A percentile compares a stretch with the other conserved stretches of the same genome.
Conservation (phyloP, 257 asterid species). For the Solanum neorickii region DNA sequence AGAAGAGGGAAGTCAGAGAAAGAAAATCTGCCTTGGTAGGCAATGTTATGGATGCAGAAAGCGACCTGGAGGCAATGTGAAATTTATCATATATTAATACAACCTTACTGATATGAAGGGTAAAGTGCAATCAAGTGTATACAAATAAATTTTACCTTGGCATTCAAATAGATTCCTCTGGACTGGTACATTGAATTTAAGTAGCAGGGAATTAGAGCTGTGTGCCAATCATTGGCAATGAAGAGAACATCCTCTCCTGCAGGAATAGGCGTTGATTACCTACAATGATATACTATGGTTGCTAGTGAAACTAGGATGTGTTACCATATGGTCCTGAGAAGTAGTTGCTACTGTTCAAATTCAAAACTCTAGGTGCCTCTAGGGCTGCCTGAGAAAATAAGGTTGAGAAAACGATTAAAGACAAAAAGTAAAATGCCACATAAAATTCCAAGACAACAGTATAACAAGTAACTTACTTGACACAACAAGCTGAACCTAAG, state of each 20-base stretch:
- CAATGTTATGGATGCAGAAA: constrained; percentile 97
- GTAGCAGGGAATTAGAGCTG: constrained; percentile 88
- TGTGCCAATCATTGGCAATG: constrained; percentile 95
- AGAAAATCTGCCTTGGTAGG: constrained; percentile 88
- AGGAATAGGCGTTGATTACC: neutral
- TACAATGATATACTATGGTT: neutral
- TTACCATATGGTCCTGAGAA: constrained; percentile 92
- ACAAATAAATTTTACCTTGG: constrained; percentile 42
- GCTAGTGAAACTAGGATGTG: neutral
- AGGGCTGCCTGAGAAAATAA: constrained; percentile 69
- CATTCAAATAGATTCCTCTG: constrained; percentile 59
- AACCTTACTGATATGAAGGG: neutral
- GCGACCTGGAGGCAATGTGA: constrained; percentile 40
- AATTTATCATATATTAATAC: neutral
- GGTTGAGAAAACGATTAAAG: neutral
- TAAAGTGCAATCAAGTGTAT: neutral
- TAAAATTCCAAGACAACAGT: neutral
- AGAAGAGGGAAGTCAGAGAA: constrained; percentile 70
- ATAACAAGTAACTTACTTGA: constrained; percentile 35
- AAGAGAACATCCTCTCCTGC: constrained; percentile 87
- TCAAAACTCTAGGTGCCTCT: constrained; percentile 74
- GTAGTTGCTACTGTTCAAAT: constrained; percentile 45
- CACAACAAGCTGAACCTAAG: constrained; percentile 78
- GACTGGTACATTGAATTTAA: constrained; percentile 76
- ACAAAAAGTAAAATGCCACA: neutral